Evolutionary conservation across 2,329 filamentous ascomycete genomes (phyloP), one percentile per base, ranked within the genome.

Genomic region (Alternaria gaisen): DNA sequence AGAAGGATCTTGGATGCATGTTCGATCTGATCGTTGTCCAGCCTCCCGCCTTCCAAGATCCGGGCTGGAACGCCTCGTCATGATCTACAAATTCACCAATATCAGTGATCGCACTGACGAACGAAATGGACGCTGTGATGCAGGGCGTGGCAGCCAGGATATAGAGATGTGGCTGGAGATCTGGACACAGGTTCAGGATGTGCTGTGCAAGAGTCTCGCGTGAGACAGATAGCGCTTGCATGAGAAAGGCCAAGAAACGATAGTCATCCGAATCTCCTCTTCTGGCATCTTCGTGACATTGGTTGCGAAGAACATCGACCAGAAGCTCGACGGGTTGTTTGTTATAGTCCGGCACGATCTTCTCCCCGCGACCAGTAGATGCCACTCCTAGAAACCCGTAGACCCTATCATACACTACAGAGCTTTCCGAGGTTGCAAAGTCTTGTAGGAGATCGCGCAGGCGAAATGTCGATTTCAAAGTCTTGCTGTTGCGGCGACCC

Each of bases 341-440:
- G 22, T 51, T 56, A 28, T 67, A 67, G 26, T 67, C 62, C 4
- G 64, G 64, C 9, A 47, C 43, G n/a, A 67, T 67, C 34, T 24
- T 41, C 9, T 62, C 50, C 30, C 56, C 50, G 16, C 48, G 56
- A 6, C 54, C 54, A 34, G 42, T 54, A 11, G 59, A 58, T 14
- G 65, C 65, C 8, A 67, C 60, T 1, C 63, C 65, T 0, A 67
- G 52, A 11, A 67, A 66, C 0, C 65, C 65, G 16, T 66, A 67
- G 3, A 67, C 38, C 10, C 56, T 63, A 9, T 67, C 65, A 12
- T 62, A 61, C 9, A 51, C 43, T 5, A 62, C 63, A 8, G 42
- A 58, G 18, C 65, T 67, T 24, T 66, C 41, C 4, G 63, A 64
- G 0, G 54, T 50, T 1, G 58, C 48, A 47, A 67, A 67, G 1